A percentile compares a stretch with the other conserved stretches of the same genome.
These are phyloP conservation scores for Cronartium ribicola DNA, from an alignment of 1,284 basidiomycete genomes.

Conservation along the genomic window DNA sequence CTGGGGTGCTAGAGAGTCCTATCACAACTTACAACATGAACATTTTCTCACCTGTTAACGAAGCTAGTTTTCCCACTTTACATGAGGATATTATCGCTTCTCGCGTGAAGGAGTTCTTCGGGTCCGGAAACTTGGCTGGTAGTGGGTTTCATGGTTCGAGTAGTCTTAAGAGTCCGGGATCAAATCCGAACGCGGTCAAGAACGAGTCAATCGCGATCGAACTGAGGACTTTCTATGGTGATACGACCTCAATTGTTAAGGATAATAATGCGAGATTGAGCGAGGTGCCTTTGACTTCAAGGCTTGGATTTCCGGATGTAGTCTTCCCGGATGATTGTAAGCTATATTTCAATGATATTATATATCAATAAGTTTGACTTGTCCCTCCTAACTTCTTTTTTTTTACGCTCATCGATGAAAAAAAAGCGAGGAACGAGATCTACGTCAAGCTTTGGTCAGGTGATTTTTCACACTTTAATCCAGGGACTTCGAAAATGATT, in stretches of 20 bases:
- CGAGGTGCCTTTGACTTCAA: slow-evolving; percentile 72
- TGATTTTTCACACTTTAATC: slow-evolving; percentile 35
- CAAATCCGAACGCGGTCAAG: slow-evolving; percentile 52
- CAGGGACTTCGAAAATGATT: slow-evolving; percentile 42
- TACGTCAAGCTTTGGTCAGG: slow-evolving; percentile 43
- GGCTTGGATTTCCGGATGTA: slow-evolving; percentile 94
- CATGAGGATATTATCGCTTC: slow-evolving; percentile 89
- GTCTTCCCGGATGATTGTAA: slow-evolving; percentile 91
- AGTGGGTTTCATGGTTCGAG: slow-evolving; percentile 3
- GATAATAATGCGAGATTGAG: slow-evolving; percentile 84
- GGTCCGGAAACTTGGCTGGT: slow-evolving; percentile 49
- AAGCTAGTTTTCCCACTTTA: slow-evolving; percentile 81
- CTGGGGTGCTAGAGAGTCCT: slow-evolving; percentile 25
- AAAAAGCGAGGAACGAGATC: slow-evolving; percentile 41
- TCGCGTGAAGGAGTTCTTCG: slow-evolving; percentile 74
- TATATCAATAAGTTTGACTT: slow-evolving; percentile 45
- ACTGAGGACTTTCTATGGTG: slow-evolving; percentile 64
- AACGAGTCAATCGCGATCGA: slow-evolving; percentile 41
- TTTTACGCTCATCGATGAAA: neutral
- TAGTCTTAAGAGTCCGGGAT: slow-evolving; percentile 57
- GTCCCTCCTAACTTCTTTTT: neutral
- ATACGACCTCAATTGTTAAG: slow-evolving; percentile 66
- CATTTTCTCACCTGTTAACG: slow-evolving; percentile 75
- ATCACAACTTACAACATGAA: slow-evolving; percentile 72
- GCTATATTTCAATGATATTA: slow-evolving; percentile 59